A percentile compares a stretch with the other conserved stretches of the same genome.
These are phyloP conservation scores for Gossypium lobatum DNA, from an alignment of 441 rosid species.

Conservation along the genomic window DNA sequence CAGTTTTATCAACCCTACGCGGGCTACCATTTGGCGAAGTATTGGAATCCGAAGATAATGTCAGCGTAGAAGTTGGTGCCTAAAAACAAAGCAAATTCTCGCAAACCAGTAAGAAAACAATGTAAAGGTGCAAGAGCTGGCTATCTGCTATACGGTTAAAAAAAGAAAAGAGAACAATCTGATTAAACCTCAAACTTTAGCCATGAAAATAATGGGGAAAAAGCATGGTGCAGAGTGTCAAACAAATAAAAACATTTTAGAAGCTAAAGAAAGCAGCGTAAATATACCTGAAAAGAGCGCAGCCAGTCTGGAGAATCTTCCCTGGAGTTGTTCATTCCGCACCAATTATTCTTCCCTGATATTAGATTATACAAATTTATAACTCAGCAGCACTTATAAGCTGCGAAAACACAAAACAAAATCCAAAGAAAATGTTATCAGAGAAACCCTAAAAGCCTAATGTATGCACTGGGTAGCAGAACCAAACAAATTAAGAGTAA, in stretches of 20 bases:
- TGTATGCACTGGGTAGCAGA: background rate
- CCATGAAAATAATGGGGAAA: background rate
- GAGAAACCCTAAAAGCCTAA: background rate
- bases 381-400: background rate
- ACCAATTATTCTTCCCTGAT: background rate
- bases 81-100: slow-evolving; percentile 25
- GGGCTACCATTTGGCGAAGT: slow-evolving; percentile 37
- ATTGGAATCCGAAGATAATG: slow-evolving; percentile 57
- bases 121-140: background rate
- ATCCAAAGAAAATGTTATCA: background rate
- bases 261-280: background rate
- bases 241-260: background rate
- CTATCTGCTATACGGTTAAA: background rate
- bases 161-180: background rate
- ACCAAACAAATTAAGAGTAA: background rate
- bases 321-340: slow-evolving; percentile 52
- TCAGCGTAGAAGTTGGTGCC: slow-evolving; percentile 49
- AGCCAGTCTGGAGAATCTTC: slow-evolving; percentile 93
- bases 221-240: background rate
- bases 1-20: slow-evolving; percentile 23
- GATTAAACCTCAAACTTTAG: background rate
- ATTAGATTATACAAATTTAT: background rate
- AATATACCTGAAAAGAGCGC: slow-evolving; percentile 56
- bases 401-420: background rate
- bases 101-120: background rate